phyloP scores from a whole-genome alignment of 306 rosid genomes.

The Lablab purpureus region DNA sequence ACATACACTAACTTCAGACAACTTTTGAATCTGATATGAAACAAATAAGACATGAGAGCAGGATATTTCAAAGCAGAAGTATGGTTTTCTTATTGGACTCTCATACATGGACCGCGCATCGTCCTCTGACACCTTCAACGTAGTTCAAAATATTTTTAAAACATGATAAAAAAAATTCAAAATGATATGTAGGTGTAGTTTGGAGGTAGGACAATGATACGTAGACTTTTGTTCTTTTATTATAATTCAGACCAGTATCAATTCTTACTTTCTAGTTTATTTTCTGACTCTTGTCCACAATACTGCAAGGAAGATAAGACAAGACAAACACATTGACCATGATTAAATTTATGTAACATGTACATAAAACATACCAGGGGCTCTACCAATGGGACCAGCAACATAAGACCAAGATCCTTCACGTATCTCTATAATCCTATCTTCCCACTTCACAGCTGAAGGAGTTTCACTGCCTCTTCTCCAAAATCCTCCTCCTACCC shows the following conservation, averaged over 20 bases:
- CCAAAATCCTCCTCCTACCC: conserved; percentile 95
- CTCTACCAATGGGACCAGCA: conserved; percentile 82
- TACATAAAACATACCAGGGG: conserved; percentile 73
- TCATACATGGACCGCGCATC: no score
- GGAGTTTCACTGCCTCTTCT: conserved; percentile 94
- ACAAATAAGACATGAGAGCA: background rate
- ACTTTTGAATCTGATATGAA: background rate
- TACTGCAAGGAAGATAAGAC: conserved; percentile 5
- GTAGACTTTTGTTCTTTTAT: no score
- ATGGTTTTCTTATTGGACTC: background rate
- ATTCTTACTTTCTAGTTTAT: conserved; percentile 14
- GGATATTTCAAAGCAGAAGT: background rate
- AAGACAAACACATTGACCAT: background rate
- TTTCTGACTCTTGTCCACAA: conserved; percentile 1
- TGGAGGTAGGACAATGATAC: no score
- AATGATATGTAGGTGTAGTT: no score
- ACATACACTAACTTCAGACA: background rate
- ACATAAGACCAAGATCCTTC: conserved; percentile 97
- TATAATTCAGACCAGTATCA: conserved; percentile 14
- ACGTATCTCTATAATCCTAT: conserved; percentile 83
- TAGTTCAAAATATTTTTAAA: no score
- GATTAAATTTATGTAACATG: conserved; percentile 20
- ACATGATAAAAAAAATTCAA: no score
- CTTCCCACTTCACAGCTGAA: conserved; percentile 84
- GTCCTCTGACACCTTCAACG: no score